Conservation (phyloP, 306 rosid genomes). For the Cucurbita moschata region DNA sequence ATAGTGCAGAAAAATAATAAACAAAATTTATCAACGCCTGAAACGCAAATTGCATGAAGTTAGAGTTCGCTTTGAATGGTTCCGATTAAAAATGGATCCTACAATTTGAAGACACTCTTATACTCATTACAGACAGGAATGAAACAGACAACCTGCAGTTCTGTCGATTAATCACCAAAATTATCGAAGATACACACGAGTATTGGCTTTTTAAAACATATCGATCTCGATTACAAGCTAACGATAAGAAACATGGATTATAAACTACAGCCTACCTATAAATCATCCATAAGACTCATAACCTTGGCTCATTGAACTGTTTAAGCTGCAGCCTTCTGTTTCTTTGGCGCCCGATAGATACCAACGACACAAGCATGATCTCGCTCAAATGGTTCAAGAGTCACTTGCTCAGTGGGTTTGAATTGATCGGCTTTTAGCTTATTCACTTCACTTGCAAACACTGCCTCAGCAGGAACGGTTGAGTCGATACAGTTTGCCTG, state of each 20-base stretch:
- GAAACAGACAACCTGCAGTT: not conserved
- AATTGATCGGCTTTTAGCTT: constrained; percentile 78
- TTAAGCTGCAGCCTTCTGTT: constrained; percentile 26
- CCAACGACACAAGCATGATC: constrained; percentile 96
- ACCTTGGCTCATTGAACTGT: not conserved
- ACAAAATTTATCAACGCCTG: too few relatives aligned
- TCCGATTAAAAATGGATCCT: too few relatives aligned
- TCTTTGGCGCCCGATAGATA: constrained; percentile 53
- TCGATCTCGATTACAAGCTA: not conserved
- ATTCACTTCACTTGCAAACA: constrained; percentile 63
- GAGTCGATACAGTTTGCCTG: constrained; percentile 94
- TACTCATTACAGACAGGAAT: too few relatives aligned
- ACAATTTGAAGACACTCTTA: too few relatives aligned
- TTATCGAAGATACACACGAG: not conserved
- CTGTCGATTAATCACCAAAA: not conserved
- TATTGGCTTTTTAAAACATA: not conserved
- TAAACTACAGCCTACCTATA: not conserved
- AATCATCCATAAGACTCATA: not conserved
- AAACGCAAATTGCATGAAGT: too few relatives aligned
- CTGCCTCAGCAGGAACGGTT: constrained; percentile 62
- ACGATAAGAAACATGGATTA: not conserved
- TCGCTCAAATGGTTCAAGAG: constrained; percentile 84
- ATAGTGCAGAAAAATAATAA: too few relatives aligned
- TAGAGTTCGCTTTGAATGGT: too few relatives aligned
- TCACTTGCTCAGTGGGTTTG: constrained; percentile 74